These are phyloP conservation scores for Yamadazyma atlantica DNA, from an alignment of 1,139 yeast genomes.

Conservation along the genomic window DNA sequence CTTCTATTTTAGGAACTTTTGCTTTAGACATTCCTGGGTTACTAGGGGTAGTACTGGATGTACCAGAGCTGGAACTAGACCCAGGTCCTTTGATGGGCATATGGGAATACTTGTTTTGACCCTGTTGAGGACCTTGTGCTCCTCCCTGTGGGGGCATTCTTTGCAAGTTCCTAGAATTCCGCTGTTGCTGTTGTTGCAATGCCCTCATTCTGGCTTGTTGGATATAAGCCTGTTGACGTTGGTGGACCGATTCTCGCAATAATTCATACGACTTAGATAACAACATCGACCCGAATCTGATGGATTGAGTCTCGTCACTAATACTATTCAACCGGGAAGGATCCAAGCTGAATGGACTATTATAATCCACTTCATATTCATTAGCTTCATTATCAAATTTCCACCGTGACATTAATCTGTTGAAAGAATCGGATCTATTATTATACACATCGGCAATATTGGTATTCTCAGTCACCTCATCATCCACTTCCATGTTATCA, in stretches of 20 bases:
- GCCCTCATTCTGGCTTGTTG: conserved; percentile 50
- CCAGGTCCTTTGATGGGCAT: not conserved
- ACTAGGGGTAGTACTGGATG: not conserved
- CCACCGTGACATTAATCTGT: conserved; percentile 71
- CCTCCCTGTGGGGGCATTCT: conserved; percentile 22
- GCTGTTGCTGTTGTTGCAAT: conserved; percentile 40
- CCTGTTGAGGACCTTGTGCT: conserved; percentile 15
- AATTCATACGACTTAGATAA: conserved; percentile 82
- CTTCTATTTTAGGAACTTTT: no score
- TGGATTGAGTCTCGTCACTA: conserved; percentile 82
- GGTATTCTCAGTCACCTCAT: conserved; percentile 4
- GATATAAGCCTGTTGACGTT: conserved; percentile 41
- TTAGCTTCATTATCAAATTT: conserved; percentile 68
- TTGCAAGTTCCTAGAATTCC: conserved; percentile 11
- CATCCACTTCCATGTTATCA: conserved; percentile 4
- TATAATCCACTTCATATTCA: conserved; percentile 45
- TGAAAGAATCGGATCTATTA: conserved; percentile 49
- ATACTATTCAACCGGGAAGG: conserved; percentile 75
- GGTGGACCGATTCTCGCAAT: conserved; percentile 52
- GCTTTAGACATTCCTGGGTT: no score
- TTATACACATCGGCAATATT: conserved; percentile 49
- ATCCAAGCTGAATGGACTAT: conserved; percentile 61
- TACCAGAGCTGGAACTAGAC: conserved; percentile 1
- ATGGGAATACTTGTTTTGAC: not conserved
- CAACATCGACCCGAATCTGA: conserved; percentile 89